Base-by-base conservation (phyloP, 2,329 filamentous ascomycete genomes). In the Colletotrichum sp. region DNA sequence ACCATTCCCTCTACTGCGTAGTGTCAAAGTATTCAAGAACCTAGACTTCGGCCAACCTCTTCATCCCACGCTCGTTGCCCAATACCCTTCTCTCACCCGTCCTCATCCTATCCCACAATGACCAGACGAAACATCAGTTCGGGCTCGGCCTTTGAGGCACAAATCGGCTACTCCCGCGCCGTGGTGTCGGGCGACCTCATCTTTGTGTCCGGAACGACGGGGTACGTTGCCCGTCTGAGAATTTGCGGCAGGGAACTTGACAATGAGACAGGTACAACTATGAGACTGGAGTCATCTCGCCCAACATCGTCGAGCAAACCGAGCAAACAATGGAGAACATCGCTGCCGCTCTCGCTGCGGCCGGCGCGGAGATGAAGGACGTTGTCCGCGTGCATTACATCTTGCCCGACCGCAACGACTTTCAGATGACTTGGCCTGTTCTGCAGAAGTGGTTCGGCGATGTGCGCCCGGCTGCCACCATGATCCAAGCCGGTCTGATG, bases 101-200 rank as follows among this genome's bases (percentile, higher is more conserved):
- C 39, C 44, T 8, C 69, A 6, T 21, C 18, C 55, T 21, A 34
- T 62, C 24, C n/a, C 49, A 82, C 71, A 77, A 84, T 86, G 84
- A 67, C 81, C 28, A 84, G 86, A 49, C 78, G 78, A 63, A 85
- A 86, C 79, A 88, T 90, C 78, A 87, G 85, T 78, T 89, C 88
- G 26, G 87, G 86, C 67, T 91, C 89, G 7, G 81, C 84, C 55
- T 91, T 91, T 77, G 89, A 91, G 81, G 83, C 83, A 30, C 83
- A 88, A 76, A 91, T 91, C 70, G 89, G 88, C 66, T 91, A 91
- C 81, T 90, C 89, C 34, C 86, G 89, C 65, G 89, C 89, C 44
- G 88, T 91, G 5, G 85, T 90, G 21, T 82, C 84, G 2, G 89
- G 88, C 13, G 88, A 88, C 67, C 88, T 87, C 84, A 82, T 91